Base-by-base conservation (phyloP, 352 stramenopile genomes). In the Thraustochytrium sp. region DNA sequence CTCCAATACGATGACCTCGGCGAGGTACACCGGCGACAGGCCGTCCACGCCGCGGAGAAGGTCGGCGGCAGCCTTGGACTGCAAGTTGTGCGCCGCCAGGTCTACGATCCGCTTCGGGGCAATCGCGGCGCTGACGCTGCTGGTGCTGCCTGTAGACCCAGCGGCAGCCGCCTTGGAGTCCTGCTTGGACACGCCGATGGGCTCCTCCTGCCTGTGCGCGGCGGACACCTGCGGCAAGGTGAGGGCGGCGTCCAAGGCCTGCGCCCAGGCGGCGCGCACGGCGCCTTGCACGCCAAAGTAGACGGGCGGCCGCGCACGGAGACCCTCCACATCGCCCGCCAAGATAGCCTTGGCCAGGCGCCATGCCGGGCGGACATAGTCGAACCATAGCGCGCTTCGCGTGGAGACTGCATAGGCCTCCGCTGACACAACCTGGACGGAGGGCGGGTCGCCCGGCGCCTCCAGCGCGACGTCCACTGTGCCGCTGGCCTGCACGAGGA, bases 341-440 rank as follows among this genome's bases (percentile, higher is more conserved):
- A 62, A 75, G 65, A 77, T 77, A 23, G 9, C 16, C 4, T 36
- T 68, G 29, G 65, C 18, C 21, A 77, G 49, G 13, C 46, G 23
- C 65, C 42, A 62, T 18, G 65, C 65, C 26, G 68, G 68, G 5
- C 34, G 68, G 44, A 46, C 31, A 2, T 26, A 80, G 49, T 46
- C 68, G 26, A 63, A n/a, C 68, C 68, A 80, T 8, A 64, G 31
- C 37, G 37, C 9, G 37, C 37, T 44, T 3, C 16, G 5, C 1
- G 40, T 64, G 3, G 48, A 31, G 29, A 80, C n/a, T 4, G 46
- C 68, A 72, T 80, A 80, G 9, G 68, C 68, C 38, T 80, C 68
- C 23, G 5, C 68, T 23, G 42, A n/a, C 4, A 16, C 34, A 31
- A 77, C n/a, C n/a, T 62, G 49, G 18, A 21, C n/a, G 34, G 59